Base-by-base conservation (phyloP, 1,139 yeast species). In the Suhomyces choctaworum region DNA sequence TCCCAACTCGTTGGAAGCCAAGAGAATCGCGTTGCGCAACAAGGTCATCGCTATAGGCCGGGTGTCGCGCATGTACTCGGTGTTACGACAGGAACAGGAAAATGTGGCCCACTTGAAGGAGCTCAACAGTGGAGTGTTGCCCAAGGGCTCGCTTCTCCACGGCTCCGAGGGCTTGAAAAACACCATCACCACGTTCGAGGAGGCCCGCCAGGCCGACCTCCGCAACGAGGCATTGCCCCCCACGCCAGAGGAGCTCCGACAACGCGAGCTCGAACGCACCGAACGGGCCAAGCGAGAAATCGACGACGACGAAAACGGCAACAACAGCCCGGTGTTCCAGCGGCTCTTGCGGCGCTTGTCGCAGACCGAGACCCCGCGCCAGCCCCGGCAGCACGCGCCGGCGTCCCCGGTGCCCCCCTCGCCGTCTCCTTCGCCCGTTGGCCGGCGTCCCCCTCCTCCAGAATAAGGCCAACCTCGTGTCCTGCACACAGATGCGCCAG, bases 1-100 rank as follows among this genome's bases (percentile, higher is more conserved):
- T 17, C 34, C 41, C 7, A 25, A 37, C 7, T 32, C 41, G 15
- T 54, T 66, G 27, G 75, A 70, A 34, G 77, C 70, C 7, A 70
- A 77, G 46, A 70, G 76, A 38, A 73, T 73, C 35, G 86, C 88
- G 1, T 70, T 89, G 45, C 79, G 95, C 51, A 89, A 87, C 62
- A 92, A 92, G 67, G 86, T 92, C 40, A 66, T 92, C 51, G 97
- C 98, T 15, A 92, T 92, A 62, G 97, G 97, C 21, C 76, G 96
- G 45, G 86, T 92, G 42, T 85, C 96, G 15, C 75, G 97, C 42
- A 89, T 92, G 96, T 92, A 86, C 63, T 85, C 82, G 50, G 84
- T 90, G 6, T 69, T 92, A 50, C 76, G 97, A 50, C 89, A 88
- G 55, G 97, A 92, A 57, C 79, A 92, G 32, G 97, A 88, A 58